Evolutionary conservation across 2,329 filamentous ascomycete species (phyloP), one percentile per base, ranked within the genome.

Genomic region (Scleromitrula shiraiana): DNA sequence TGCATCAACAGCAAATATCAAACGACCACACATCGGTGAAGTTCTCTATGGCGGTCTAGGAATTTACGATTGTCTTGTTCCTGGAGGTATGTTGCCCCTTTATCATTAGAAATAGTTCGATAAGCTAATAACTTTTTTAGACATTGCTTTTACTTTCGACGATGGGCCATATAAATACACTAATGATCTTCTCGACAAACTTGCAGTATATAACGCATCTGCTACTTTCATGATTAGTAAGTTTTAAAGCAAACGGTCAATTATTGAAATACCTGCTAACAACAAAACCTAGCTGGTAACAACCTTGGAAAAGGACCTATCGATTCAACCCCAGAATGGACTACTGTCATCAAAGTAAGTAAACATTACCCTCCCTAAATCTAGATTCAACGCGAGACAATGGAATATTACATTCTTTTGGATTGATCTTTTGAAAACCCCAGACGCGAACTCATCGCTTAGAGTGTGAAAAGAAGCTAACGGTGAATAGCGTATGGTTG

Each of bases 141-240:
- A 76, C 7, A 71, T 85, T 53, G 81, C 81, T 17, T 63, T 85
- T 49, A 85, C 80, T 1, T 85, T 76, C 56, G 81, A 85, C 55
- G 82, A 85, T 58, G 81, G 81, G 3, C 81, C 81, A n/a, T 76
- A 75, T 53, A 62, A 70, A 24, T 82, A 78, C 62, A 85, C 80
- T 1, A 69, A 39, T 27, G 47, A 50, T n/a, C 47, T 50, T 17
- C 29, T 85, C 10, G 76, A 84, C 57, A 68, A 82, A 46, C 70
- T 85, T 38, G 70, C 72, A 50, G 68, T 66, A 22, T 80, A 82
- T 59, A 67, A 73, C 23, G 80, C 77, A 12, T 81, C 77, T 54
- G 82, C 79, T 2, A 85, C 82, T 2, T 86, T 86, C 35, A 57
- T 63, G 48, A 70, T 85, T 51, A 78, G 56, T 59, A 52, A 41